phyloP scores from a whole-genome alignment of 495 filamentous ascomycete genomes.

The Neurospora tetraspora region DNA sequence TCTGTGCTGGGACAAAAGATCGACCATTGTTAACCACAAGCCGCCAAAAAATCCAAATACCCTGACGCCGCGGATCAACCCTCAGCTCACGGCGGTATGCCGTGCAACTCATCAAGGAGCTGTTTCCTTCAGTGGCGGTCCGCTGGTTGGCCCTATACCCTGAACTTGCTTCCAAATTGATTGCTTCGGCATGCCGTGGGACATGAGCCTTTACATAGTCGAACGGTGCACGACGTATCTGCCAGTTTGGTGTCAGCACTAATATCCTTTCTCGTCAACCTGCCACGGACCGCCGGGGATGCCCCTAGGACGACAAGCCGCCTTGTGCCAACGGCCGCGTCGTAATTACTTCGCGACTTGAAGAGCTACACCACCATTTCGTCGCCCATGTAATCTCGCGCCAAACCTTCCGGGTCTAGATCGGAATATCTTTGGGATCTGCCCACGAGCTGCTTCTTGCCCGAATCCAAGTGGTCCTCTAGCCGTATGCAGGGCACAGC shows the following conservation, averaged over 20 bases:
- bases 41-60: background rate
- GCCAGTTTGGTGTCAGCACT: slow-evolving; percentile 7
- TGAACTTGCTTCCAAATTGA: slow-evolving; percentile 7
- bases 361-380: background rate
- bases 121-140: background rate
- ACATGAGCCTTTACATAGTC: slow-evolving; percentile 9
- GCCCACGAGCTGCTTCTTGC: background rate
- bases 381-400: background rate
- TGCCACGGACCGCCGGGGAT: slow-evolving; percentile 5
- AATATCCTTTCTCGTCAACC: slow-evolving; percentile 16
- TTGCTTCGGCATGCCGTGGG: slow-evolving; percentile 13
- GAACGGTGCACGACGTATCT: background rate
- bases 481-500: background rate
- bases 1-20: background rate
- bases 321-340: slow-evolving; percentile 8
- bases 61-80: background rate
- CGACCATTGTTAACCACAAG: background rate
- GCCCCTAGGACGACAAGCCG: slow-evolving; percentile 10
- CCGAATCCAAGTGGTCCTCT: background rate
- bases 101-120: background rate
- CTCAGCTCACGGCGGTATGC: background rate
- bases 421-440: background rate
- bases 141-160: background rate
- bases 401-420: background rate
- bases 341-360: background rate